Conservation (phyloP, 1,139 yeast species). For the Meyerozyma carpophila region DNA sequence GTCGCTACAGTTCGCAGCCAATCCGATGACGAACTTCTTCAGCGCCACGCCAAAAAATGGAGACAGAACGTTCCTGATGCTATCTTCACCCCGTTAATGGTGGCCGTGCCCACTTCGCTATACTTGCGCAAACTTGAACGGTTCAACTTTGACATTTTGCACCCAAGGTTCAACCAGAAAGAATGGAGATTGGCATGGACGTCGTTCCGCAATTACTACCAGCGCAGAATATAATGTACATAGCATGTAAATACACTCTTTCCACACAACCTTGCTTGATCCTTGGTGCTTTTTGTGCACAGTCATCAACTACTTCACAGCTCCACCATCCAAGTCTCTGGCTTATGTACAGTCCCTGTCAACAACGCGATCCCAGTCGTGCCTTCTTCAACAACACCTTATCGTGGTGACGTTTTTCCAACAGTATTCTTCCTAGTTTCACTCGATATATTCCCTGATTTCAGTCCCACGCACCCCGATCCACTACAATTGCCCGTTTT, state of each 20-base stretch:
- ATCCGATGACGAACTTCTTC: conserved; percentile 25
- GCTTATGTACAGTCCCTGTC: neutral
- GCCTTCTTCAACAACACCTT: conserved; percentile 1
- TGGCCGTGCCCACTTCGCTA: conserved; percentile 58
- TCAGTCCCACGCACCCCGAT: neutral
- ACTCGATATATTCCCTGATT: neutral
- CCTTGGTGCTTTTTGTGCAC: too few species aligned
- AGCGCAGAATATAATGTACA: conserved; percentile 26
- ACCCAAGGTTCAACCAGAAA: conserved; percentile 42
- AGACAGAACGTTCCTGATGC: conserved; percentile 56
- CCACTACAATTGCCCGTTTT: neutral
- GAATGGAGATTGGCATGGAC: conserved; percentile 77
- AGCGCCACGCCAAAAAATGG: conserved; percentile 34
- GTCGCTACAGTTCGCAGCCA: conserved; percentile 18
- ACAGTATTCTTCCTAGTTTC: neutral
- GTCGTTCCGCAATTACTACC: conserved; percentile 50
- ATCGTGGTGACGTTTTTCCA: neutral
- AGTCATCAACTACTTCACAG: too few species aligned
- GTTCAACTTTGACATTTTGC: conserved; percentile 57
- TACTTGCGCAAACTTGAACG: conserved; percentile 59
- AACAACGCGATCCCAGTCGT: conserved; percentile 1
- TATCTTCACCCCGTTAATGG: conserved; percentile 62
- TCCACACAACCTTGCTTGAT: too few species aligned
- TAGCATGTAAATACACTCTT: neutral
- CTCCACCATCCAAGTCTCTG: too few species aligned